Conservation (phyloP, 2,329 filamentous ascomycete species). For the Dryadomyces quercus-mongolicae region DNA sequence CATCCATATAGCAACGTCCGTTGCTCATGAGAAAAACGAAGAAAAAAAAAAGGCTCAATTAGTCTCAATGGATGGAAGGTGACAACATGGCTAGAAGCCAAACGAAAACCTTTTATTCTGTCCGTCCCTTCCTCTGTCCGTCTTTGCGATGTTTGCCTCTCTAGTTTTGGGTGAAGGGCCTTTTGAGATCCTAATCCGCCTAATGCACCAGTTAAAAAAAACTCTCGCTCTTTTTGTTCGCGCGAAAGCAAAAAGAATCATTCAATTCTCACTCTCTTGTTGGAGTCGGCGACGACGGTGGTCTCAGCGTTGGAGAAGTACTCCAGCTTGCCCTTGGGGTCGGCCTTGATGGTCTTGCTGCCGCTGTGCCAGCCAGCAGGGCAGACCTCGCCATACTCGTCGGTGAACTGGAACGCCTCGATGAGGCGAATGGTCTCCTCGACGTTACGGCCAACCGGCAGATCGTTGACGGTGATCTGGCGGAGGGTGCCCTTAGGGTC, state of each 20-base stretch:
- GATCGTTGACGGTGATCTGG: slow-evolving; percentile 54
- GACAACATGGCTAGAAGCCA: too few species aligned
- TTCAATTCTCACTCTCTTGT: slow-evolving; percentile 4
- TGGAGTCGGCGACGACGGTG: slow-evolving; percentile 18
- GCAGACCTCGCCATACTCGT: slow-evolving; percentile 70
- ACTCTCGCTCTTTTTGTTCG: not conserved
- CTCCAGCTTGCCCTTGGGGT: slow-evolving; percentile 36
- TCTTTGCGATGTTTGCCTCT: not conserved
- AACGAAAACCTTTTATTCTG: too few species aligned
- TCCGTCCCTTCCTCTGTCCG: too few species aligned
- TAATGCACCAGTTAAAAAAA: slow-evolving; percentile 1
- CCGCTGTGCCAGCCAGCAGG: slow-evolving; percentile 37
- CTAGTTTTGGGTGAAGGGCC: not conserved
- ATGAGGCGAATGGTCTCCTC: slow-evolving; percentile 54
- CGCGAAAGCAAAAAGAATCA: not conserved
- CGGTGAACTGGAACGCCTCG: slow-evolving; percentile 70
- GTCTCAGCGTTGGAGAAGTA: slow-evolving; percentile 28
- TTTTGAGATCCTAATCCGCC: not conserved
- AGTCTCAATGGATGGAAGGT: too few species aligned
- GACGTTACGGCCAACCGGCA: slow-evolving; percentile 51
- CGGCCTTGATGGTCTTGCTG: slow-evolving; percentile 36
- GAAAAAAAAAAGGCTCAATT: too few species aligned
- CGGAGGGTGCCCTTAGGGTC: slow-evolving; percentile 49
- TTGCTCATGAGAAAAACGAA: too few species aligned
- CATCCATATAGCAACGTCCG: too few species aligned